Percentiles rank a stretch among this genome's conserved stretches.
These are phyloP conservation scores for Candida tetrigidarum DNA, from an alignment of 1,139 yeast species.

Conservation along the genomic window DNA sequence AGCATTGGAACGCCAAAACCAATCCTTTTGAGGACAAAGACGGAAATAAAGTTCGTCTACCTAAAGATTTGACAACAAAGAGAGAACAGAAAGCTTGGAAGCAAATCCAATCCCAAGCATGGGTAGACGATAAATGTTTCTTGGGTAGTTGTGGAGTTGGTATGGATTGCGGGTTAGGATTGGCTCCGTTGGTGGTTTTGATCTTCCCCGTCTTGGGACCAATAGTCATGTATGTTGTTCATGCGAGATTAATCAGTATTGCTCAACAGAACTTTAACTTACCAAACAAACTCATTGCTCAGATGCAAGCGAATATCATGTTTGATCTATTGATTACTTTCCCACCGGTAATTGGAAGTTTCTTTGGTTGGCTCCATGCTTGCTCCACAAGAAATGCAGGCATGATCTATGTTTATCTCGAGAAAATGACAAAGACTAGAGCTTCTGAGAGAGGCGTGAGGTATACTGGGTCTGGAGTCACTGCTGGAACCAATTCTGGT, in stretches of 20 bases:
- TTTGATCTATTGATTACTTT: conserved; percentile 74
- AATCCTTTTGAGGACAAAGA: conserved; percentile 71
- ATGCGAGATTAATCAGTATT: conserved; percentile 61
- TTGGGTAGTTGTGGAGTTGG: conserved; percentile 75
- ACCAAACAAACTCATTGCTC: conserved; percentile 63
- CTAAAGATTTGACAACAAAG: conserved; percentile 55
- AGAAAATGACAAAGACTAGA: conserved; percentile 40
- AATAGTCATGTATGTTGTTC: conserved; percentile 74
- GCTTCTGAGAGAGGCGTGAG: conserved; percentile 24
- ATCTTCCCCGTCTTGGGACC: conserved; percentile 83
- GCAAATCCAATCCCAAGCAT: conserved; percentile 71
- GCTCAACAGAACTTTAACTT: conserved; percentile 60
- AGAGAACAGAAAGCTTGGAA: conserved; percentile 74
- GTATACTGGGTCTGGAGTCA: conserved; percentile 26
- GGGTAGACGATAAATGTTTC: conserved; percentile 83
- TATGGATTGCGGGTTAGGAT: conserved; percentile 76
- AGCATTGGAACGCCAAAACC: conserved; percentile 55
- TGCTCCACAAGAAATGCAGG: conserved; percentile 94
- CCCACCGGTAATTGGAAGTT: conserved; percentile 78
- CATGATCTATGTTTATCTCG: conserved; percentile 57
- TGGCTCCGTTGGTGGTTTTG: conserved; percentile 69
- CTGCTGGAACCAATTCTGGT: conserved; percentile 9
- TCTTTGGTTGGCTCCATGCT: conserved; percentile 79
- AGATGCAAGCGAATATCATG: conserved; percentile 73
- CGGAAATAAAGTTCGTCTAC: conserved; percentile 63